These are phyloP conservation scores for Ormosia semicastrata DNA, from an alignment of 306 rosid genomes.

Conservation along the genomic window DNA sequence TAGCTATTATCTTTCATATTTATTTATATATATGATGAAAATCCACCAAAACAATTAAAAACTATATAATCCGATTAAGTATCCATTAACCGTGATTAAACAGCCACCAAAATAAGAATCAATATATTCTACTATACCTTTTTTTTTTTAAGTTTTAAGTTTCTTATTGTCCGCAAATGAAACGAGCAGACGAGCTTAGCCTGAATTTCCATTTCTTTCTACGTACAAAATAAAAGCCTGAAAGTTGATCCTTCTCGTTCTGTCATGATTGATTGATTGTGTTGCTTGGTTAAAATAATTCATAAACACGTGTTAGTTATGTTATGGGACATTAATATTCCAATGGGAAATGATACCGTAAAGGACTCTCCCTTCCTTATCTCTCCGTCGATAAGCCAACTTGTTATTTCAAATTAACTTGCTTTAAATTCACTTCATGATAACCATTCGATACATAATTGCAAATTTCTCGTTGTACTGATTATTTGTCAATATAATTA, in stretches of 20 bases:
- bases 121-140: too few relatives aligned
- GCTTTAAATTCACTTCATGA: conserved; percentile 54
- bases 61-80: conserved; percentile 13
- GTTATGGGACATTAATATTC: conserved; percentile 26
- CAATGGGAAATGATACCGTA: conserved; percentile 39
- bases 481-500: conserved; percentile 32
- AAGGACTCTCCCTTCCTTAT: conserved; percentile 36
- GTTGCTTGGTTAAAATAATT: conserved; percentile 25
- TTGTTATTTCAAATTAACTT: conserved; percentile 42
- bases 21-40: background rate
- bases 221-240: background rate
- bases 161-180: background rate
- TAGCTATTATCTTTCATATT: conserved; percentile 36
- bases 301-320: conserved; percentile 33
- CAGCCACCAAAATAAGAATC: conserved; percentile 31
- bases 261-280: background rate
- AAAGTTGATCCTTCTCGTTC: background rate
- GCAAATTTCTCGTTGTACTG: conserved; percentile 32
- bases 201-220: background rate
- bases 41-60: conserved; percentile 21
- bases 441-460: background rate
- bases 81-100: conserved; percentile 15
- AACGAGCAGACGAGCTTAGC: background rate
- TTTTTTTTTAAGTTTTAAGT: background rate
- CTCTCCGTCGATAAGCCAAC: conserved; percentile 23